These are phyloP conservation scores for Candida anutae DNA, from an alignment of 1,139 yeast genomes.

Conservation along the genomic window DNA sequence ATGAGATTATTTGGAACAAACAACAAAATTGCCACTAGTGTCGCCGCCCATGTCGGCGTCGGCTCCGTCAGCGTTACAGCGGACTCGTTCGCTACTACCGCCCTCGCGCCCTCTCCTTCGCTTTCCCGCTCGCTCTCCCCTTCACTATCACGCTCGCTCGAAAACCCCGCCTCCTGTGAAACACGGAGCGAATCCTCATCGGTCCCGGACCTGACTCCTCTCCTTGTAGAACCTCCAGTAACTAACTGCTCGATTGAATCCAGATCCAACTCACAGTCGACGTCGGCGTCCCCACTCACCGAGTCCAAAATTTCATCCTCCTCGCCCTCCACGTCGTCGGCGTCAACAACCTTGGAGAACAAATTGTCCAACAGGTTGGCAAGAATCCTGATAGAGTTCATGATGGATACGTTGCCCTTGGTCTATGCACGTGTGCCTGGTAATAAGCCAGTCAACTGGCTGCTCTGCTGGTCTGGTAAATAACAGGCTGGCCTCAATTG, in stretches of 20 bases:
- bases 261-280: background rate
- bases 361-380: slow-evolving; percentile 30
- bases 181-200: background rate
- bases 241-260: background rate
- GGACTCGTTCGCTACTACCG: no score
- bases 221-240: no score
- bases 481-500: no score
- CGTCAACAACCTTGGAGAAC: slow-evolving; percentile 14
- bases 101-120: background rate
- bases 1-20: slow-evolving; percentile 37
- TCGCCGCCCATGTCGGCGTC: background rate
- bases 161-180: background rate
- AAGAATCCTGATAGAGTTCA: slow-evolving; percentile 33
- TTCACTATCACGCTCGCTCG: background rate
- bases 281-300: background rate
- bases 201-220: no score
- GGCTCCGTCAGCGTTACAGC: no score
- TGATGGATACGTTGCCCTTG: slow-evolving; percentile 5
- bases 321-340: slow-evolving; percentile 9
- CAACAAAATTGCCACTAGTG: slow-evolving; percentile 14
- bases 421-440: no score
- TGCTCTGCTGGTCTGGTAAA: no score
- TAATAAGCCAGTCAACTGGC: no score
- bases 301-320: slow-evolving; percentile 9
- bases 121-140: background rate